Evolutionary conservation across 257 asterid species (phyloP).

Genomic region (Penstemon barbatus): DNA sequence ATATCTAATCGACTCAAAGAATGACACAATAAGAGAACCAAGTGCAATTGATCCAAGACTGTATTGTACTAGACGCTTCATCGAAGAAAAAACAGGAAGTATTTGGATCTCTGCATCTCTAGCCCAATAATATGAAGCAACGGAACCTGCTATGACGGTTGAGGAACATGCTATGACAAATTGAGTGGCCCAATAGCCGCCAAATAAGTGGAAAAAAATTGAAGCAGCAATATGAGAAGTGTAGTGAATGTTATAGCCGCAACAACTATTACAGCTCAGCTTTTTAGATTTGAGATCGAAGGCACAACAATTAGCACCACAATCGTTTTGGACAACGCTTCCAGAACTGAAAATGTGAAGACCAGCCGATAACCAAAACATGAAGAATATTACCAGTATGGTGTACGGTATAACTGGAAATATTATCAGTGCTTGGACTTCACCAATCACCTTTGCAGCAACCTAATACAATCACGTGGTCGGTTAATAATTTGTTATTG

Average conservation of each 20-base stretch:
- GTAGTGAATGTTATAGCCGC: conserved; percentile 78
- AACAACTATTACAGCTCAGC: conserved; percentile 86
- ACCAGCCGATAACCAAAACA: conserved; percentile 96
- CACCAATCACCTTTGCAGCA: conserved; percentile 99
- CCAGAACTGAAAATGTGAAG: conserved; percentile 95
- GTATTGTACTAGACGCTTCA: conserved; percentile 89
- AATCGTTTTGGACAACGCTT: conserved; percentile 66
- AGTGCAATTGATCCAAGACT: conserved; percentile 87
- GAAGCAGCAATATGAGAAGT: conserved; percentile 83
- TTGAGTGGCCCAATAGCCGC: conserved; percentile 95
- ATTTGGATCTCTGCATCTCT: conserved; percentile 82
- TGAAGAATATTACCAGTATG: conserved; percentile 71
- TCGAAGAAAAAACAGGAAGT: conserved; percentile 90
- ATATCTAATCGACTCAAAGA: conserved; percentile 73
- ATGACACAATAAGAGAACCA: conserved; percentile 81
- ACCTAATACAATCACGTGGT: conserved; percentile 41
- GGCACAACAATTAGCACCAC: conserved; percentile 88
- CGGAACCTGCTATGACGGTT: conserved; percentile 90
- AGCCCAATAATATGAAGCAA: conserved; percentile 96
- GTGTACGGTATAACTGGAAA: conserved; percentile 86
- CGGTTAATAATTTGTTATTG: conserved; percentile 20
- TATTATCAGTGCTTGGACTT: conserved; percentile 82
- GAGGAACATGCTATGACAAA: conserved; percentile 78
- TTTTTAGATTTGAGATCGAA: conserved; percentile 76
- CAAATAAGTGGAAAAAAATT: conserved; percentile 85